Base-by-base conservation (phyloP, 192 early-diverging fungal genomes). In the Dissophora globulifera region DNA sequence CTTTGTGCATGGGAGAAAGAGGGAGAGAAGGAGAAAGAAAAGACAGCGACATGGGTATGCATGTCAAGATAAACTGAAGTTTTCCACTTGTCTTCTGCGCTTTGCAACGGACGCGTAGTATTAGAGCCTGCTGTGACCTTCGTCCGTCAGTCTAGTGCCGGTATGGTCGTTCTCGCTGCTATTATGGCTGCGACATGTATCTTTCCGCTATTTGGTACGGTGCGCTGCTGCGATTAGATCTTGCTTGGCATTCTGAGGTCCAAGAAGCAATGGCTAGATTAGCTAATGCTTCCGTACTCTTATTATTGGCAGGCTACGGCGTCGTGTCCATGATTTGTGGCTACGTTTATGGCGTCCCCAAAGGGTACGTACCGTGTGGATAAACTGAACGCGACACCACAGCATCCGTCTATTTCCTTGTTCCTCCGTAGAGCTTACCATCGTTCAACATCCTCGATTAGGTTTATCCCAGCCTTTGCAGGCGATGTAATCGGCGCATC, bases 181-280 rank as follows among this genome's bases (percentile, higher is more conserved):
- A 58, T 74, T 30, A 58, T 74, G 56, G 33, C 20, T 31, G 70
- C 70, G 13, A 74, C 70, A 25, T 74, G 70, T 35, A 74, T 74
- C 56, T 74, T 74, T 33, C 70, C 70, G 13, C 53, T 74, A 26
- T 59, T 74, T 42, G 70, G 70, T 74, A 65, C n/a, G n/a, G n/a
- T n/a, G n/a, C n/a, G n/a, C n/a, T n/a, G n/a, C n/a, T n/a, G n/a
- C n/a, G n/a, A n/a, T n/a, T n/a, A n/a, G n/a, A n/a, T n/a, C n/a
- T n/a, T n/a, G 7, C n/a, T 7, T 8, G 35, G 25, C 31, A 23
- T 7, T 38, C 11, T 53, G 25, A 31, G n/a, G n/a, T n/a, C n/a
- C n/a, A n/a, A n/a, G n/a, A n/a, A n/a, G n/a, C 10, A 10, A 40
- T 27, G 27, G 12, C 42, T 16, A 1, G 19, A 16, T 19, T 17